Evolutionary conservation across 2,329 filamentous ascomycete species (phyloP), one percentile per base, ranked within the genome.

Genomic region (Ceratocystis cacaofunesta): DNA sequence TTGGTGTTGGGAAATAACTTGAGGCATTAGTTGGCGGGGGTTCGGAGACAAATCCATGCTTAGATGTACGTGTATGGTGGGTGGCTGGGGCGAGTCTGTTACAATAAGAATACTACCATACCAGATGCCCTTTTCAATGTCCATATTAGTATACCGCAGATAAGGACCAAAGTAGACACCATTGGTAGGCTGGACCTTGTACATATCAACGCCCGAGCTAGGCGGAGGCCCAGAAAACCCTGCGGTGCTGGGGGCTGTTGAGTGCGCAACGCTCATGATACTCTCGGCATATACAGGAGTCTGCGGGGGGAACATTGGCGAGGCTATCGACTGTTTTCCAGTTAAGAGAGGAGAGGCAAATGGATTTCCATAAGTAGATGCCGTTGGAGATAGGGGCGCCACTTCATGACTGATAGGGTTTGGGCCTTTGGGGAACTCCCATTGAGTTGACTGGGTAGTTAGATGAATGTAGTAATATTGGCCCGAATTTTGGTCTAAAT

Each of bases 391-490:
- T 66, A 96, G 77, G 0, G 92, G 92, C 17, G 85, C 80, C 15
- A 88, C 82, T 67, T 95, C 91, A 69, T 95, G 83, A 68, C 90
- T 89, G 64, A 96, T 80, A 0, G 92, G 92, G 28, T 90, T 96
- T 0, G 92, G 92, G 0, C 92, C 92, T 76, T 96, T 97, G 32
- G 94, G 94, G 70, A 97, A 97, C 72, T 99, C 94, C 94, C 94
- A 99, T 73, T 99, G 94, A 0, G 94, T 99, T 2, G 92, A 90
- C 73, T 97, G 94, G 0, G 90, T 92, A 1, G 92, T 89, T 36
- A 99, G 81, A 74, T 99, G 94, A 67, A 99, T 99, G 72, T 99
- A 99, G 75, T 99, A 99, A 75, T 97, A 99, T 73, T 97, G 92
- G 1, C 94, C 94, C 1, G 92, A 97, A 72, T 89, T 96, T 70